Evolutionary conservation across 345 rosid species (phyloP).

Genomic region (Linum usitatissimum): DNA sequence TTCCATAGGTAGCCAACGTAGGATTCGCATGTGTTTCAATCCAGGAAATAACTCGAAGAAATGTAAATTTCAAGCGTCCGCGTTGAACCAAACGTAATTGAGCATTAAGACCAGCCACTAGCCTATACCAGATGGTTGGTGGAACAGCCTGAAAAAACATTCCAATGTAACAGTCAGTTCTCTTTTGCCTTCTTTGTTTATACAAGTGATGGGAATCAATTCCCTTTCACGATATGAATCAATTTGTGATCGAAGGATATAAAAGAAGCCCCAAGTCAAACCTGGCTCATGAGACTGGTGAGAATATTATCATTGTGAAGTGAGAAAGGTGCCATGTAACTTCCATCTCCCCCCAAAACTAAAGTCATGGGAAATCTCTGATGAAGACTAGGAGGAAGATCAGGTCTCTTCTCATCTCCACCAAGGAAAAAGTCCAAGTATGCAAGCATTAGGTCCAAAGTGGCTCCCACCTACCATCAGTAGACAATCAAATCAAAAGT

Average conservation of each 20-base stretch:
- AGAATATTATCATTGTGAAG: conserved; percentile 74
- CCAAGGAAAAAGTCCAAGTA: conserved; percentile 83
- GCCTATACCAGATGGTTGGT: conserved; percentile 83
- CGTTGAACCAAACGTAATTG: conserved; percentile 68
- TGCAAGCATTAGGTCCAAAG: conserved; percentile 77
- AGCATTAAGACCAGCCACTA: conserved; percentile 88
- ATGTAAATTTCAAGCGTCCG: conserved; percentile 57
- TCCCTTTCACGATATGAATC: neutral
- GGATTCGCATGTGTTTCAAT: conserved; percentile 94
- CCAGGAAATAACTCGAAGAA: conserved; percentile 64
- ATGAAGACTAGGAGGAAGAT: conserved; percentile 71
- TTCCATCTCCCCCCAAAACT: conserved; percentile 84
- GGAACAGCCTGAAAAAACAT: conserved; percentile 49
- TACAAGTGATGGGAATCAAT: neutral
- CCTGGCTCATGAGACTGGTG: conserved; percentile 92
- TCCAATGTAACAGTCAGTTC: neutral
- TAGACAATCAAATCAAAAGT: neutral
- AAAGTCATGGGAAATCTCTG: conserved; percentile 70
- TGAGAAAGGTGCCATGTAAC: conserved; percentile 80
- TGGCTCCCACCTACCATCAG: conserved; percentile 59
- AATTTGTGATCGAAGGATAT: neutral
- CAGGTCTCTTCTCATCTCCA: conserved; percentile 84
- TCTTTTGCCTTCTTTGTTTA: neutral
- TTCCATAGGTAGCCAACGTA: conserved; percentile 45
- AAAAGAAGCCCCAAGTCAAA: conserved; percentile 14